A percentile compares a stretch with the other conserved stretches of the same genome.
Evolutionary conservation across 1,139 yeast species (phyloP).

Genomic region (Debaryomyces fabryi): DNA sequence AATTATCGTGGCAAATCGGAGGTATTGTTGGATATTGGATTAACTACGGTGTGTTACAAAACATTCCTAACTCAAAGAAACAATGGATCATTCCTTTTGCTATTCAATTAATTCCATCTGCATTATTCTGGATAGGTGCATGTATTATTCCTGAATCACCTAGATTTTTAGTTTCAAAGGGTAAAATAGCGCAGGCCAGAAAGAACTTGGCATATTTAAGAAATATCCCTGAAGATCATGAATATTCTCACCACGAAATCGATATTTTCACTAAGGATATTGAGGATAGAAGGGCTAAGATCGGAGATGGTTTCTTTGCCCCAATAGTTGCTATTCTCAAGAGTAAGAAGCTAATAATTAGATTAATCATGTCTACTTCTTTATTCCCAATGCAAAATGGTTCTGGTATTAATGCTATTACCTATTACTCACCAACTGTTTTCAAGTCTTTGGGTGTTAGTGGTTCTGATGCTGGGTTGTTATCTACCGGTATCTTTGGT

Average conservation of each 20-base stretch:
- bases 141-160: conserved; percentile 51
- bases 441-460: conserved; percentile 34
- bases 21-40: conserved; percentile 51
- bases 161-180: conserved; percentile 43
- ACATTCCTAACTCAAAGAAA: conserved; percentile 20
- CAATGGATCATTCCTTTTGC: conserved; percentile 45
- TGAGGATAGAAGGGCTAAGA: conserved; percentile 21
- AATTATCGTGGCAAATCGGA: conserved; percentile 54
- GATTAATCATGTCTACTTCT: conserved; percentile 30
- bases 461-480: conserved; percentile 44
- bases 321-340: conserved; percentile 29
- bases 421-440: conserved; percentile 37
- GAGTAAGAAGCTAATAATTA: conserved; percentile 24
- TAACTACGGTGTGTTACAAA: conserved; percentile 38
- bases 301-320: conserved; percentile 29
- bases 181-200: conserved; percentile 38
- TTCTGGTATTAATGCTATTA: conserved; percentile 38
- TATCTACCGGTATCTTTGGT: conserved; percentile 64
- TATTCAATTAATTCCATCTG: conserved; percentile 47
- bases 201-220: conserved; percentile 32
- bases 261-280: conserved; percentile 25
- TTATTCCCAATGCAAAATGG: conserved; percentile 39
- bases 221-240: conserved; percentile 26
- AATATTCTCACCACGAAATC: conserved; percentile 31
- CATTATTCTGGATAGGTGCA: conserved; percentile 40